Evolutionary conservation across 768 basidiomycete genomes (phyloP).

Genomic region (Boletus huronensis): DNA sequence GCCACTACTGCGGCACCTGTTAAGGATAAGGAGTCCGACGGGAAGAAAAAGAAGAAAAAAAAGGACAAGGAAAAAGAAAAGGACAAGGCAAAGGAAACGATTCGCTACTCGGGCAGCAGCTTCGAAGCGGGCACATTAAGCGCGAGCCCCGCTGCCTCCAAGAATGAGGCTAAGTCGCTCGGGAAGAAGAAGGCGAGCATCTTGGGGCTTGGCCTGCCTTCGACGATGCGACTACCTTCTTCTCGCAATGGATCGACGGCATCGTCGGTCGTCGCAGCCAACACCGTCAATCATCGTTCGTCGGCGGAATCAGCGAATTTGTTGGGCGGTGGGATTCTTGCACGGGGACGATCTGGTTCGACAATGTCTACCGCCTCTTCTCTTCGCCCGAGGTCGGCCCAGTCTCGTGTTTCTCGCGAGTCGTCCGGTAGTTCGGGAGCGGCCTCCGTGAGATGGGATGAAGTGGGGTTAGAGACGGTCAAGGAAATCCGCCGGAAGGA

Average conservation of each 20-base stretch:
- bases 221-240: constrained; percentile 46
- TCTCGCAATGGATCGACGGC: constrained; percentile 34
- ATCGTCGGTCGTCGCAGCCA: constrained; percentile 30
- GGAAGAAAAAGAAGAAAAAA: constrained; percentile 38
- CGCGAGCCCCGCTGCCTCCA: constrained; percentile 31
- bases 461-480: constrained; percentile 45
- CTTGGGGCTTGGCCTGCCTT: constrained; percentile 60
- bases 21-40: constrained; percentile 30
- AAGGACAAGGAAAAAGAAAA: constrained; percentile 38
- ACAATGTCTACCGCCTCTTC: constrained; percentile 42
- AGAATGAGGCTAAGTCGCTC: constrained; percentile 31
- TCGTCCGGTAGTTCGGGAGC: constrained; percentile 41
- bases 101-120: constrained; percentile 54
- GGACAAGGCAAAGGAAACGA: constrained; percentile 32
- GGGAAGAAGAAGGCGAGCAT: constrained; percentile 60
- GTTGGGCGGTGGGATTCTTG: constrained; percentile 30
- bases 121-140: constrained; percentile 65
- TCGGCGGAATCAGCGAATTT: constrained; percentile 33
- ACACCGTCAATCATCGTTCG: constrained; percentile 15
- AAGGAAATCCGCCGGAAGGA: constrained; percentile 44
- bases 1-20: constrained; percentile 25
- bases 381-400: constrained; percentile 45
- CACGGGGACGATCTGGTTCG: constrained; percentile 37
- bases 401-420: constrained; percentile 38
- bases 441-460: constrained; percentile 50